Conservation (phyloP, 2,329 filamentous ascomycete species). For the Ascochyta clinopodiicola region DNA sequence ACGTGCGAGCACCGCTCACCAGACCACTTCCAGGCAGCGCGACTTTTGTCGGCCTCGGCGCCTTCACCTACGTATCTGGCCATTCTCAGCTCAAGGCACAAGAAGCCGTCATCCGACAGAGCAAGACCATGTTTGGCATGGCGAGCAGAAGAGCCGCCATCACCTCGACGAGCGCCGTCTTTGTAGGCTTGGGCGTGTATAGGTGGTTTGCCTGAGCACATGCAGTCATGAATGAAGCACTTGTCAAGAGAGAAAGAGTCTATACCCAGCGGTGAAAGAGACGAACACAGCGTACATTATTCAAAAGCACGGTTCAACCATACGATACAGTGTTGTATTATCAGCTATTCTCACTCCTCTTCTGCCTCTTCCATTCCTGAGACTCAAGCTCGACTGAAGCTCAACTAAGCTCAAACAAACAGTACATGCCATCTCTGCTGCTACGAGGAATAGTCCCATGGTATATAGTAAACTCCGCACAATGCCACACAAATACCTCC, state of each 20-base stretch:
- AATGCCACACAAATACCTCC: conserved; percentile 35
- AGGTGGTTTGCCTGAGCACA: conserved; percentile 45
- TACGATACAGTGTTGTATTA: too few species aligned
- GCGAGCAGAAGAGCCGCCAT: conserved; percentile 49
- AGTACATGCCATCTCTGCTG: conserved; percentile 23
- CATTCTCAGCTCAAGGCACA: conserved; percentile 53
- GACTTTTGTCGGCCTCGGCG: conserved; percentile 55
- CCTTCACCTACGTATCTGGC: conserved; percentile 55
- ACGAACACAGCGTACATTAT: too few species aligned
- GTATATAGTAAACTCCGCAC: conserved; percentile 31
- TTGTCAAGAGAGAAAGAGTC: too few species aligned
- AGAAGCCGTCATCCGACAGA: conserved; percentile 50
- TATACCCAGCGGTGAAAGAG: too few species aligned
- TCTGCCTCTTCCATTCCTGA: not conserved
- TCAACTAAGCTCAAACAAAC: conserved; percentile 1
- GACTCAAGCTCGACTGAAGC: not conserved
- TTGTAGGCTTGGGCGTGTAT: conserved; percentile 55
- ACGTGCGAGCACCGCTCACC: not conserved
- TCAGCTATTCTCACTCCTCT: not conserved
- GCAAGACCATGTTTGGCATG: conserved; percentile 52
- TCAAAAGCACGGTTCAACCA: too few species aligned
- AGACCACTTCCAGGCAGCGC: conserved; percentile 45
- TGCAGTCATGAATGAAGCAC: too few species aligned
- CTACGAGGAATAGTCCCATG: conserved; percentile 20
- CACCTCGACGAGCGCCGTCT: conserved; percentile 47